These are phyloP conservation scores for Dovyalis caffra DNA, from an alignment of 345 rosid genomes.

Conservation along the genomic window DNA sequence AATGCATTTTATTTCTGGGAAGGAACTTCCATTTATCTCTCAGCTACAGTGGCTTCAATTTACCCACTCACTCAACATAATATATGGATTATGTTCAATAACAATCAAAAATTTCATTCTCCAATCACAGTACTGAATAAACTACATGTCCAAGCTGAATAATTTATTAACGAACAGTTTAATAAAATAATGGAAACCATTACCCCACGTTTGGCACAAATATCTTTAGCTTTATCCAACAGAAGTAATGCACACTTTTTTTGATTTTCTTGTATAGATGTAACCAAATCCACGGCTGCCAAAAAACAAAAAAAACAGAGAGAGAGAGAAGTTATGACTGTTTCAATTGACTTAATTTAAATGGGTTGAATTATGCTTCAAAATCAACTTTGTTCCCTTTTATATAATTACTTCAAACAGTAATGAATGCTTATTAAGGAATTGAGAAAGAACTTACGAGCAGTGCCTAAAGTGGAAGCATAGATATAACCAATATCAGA, in stretches of 20 bases:
- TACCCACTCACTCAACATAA: neutral
- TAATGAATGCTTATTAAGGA: neutral
- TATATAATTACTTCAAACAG: neutral
- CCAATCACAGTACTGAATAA: neutral
- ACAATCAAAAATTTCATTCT: neutral
- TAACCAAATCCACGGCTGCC: conserved; percentile 57
- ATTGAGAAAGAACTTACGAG: conserved; percentile 38
- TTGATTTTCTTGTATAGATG: conserved; percentile 46
- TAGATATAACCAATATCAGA: conserved; percentile 43
- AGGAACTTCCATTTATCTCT: neutral
- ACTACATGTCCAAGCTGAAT: neutral
- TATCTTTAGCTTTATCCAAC: conserved; percentile 40
- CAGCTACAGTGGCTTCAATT: neutral
- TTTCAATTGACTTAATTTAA: too few species aligned
- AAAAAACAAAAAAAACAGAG: neutral
- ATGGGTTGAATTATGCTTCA: too few species aligned
- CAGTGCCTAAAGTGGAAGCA: conserved; percentile 54
- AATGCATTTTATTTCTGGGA: neutral
- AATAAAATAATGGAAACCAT: neutral
- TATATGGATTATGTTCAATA: neutral
- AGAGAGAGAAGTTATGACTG: neutral
- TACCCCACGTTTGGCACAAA: conserved; percentile 58
- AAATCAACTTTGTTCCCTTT: neutral
- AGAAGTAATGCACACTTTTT: conserved; percentile 38
- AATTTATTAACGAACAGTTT: neutral